Percentiles rank a stretch among this genome's conserved stretches.
Conservation (phyloP, 371 early-diverging fungal genomes). For the Syncephalastrum contaminatum region DNA sequence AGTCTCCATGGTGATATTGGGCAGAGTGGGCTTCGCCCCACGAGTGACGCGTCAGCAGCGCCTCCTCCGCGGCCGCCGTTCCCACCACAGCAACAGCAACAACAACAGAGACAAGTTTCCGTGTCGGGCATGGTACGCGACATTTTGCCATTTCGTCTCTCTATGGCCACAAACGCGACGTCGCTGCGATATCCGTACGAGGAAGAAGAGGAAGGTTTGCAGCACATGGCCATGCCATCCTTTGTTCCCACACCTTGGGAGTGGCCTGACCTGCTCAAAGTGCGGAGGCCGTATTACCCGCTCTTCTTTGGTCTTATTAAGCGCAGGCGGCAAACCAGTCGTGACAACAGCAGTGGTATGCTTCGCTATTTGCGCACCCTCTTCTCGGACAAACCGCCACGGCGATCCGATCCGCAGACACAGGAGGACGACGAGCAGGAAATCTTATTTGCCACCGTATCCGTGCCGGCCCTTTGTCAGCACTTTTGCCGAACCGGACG, state of each 20-base stretch:
- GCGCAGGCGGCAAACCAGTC: constrained; percentile 6
- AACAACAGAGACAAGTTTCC: not conserved
- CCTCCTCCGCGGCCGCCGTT: not conserved
- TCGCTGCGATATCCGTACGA: constrained; percentile 13
- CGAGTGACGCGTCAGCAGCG: no score
- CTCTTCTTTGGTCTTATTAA: constrained; percentile 22
- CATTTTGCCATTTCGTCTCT: constrained; percentile 11
- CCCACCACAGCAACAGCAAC: not conserved
- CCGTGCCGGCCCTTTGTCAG: constrained; percentile 11
- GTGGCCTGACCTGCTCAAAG: constrained; percentile 27
- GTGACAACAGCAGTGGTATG: not conserved
- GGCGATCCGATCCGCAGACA: not conserved
- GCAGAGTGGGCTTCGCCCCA: not conserved
- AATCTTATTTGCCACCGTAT: constrained; percentile 17
- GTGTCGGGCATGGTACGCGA: not conserved
- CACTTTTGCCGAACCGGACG: constrained; percentile 18
- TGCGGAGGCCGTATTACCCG: constrained; percentile 22
- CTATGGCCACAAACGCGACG: constrained; percentile 10
- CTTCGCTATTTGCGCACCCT: not conserved
- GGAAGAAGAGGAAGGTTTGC: constrained; percentile 9
- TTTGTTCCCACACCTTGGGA: constrained; percentile 31
- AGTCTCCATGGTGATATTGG: constrained; percentile 9
- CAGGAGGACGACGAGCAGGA: not conserved
- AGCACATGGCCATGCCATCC: constrained; percentile 20
- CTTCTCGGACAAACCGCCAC: not conserved